These are phyloP conservation scores for Themeda triandra DNA, from an alignment of 176 grass and related monocot genomes.

Conservation along the genomic window DNA sequence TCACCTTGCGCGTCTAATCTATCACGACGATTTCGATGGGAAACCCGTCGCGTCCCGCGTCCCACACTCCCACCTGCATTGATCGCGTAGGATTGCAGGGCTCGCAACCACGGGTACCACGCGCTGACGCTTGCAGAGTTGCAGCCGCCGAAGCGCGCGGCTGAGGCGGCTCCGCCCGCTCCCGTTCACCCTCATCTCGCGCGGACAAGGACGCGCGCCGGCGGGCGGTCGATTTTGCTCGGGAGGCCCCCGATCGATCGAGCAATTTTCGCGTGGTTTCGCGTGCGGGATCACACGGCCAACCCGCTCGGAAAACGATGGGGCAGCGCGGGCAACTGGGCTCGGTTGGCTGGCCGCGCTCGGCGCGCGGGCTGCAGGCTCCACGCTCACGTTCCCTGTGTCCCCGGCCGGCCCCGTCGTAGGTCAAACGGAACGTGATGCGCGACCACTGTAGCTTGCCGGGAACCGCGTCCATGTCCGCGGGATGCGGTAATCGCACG, in stretches of 20 bases:
- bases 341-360: background rate
- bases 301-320: background rate
- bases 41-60: background rate
- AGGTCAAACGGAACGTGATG: constrained; percentile 24
- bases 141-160: too few species aligned
- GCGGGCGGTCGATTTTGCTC: background rate
- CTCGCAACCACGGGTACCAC: background rate
- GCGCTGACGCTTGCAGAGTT: too few species aligned
- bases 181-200: too few species aligned
- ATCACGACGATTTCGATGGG: background rate
- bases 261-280: background rate
- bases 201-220: background rate
- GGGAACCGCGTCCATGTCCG: background rate
- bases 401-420: too few species aligned
- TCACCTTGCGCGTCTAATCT: background rate
- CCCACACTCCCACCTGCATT: background rate
- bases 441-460: constrained; percentile 12
- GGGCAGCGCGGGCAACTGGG: background rate
- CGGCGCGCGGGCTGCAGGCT: constrained; percentile 1
- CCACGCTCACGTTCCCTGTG: background rate
- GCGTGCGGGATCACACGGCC: background rate
- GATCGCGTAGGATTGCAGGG: background rate
- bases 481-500: background rate
- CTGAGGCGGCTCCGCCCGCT: too few species aligned
- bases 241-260: too few species aligned